Evolutionary conservation across 2,329 filamentous ascomycete genomes (phyloP).

Genomic region (Coniochaeta hoffmannii): DNA sequence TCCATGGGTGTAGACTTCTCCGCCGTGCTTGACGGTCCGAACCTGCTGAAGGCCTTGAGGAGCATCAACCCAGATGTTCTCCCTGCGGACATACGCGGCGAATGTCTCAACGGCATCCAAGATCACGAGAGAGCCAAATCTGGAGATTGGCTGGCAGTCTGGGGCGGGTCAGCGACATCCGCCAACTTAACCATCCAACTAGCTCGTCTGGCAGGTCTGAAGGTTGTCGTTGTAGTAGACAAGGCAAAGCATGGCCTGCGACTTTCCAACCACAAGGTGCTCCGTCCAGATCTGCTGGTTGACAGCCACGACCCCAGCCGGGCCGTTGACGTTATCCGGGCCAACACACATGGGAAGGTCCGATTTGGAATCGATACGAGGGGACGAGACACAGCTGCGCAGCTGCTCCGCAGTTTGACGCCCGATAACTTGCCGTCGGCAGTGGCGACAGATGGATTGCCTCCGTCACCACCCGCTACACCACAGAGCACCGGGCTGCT

Average conservation of each 20-base stretch:
- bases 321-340: conserved; percentile 57
- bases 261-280: conserved; percentile 36
- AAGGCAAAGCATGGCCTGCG: conserved; percentile 56
- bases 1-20: conserved; percentile 63
- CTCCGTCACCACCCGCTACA: conserved; percentile 29
- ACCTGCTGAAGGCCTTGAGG: conserved; percentile 47
- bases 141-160: conserved; percentile 67
- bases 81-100: conserved; percentile 52
- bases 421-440: conserved; percentile 12
- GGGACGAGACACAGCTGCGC: conserved; percentile 54
- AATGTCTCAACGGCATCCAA: conserved; percentile 52
- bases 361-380: conserved; percentile 64
- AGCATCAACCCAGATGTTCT: conserved; percentile 37
- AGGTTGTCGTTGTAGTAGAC: conserved; percentile 60
- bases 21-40: conserved; percentile 43
- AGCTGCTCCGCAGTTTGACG: conserved; percentile 47
- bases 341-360: conserved; percentile 47
- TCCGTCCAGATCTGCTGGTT: conserved; percentile 55
- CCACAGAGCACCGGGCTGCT: conserved; percentile 21
- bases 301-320: conserved; percentile 59
- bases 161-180: conserved; percentile 68
- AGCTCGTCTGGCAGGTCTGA: conserved; percentile 57
- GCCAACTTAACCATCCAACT: conserved; percentile 61
- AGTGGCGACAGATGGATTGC: conserved; percentile 11
- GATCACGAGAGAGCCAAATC: conserved; percentile 43